These are phyloP conservation scores for Rhodotorula sp. DNA, from an alignment of 1,284 basidiomycete species.

Conservation along the genomic window DNA sequence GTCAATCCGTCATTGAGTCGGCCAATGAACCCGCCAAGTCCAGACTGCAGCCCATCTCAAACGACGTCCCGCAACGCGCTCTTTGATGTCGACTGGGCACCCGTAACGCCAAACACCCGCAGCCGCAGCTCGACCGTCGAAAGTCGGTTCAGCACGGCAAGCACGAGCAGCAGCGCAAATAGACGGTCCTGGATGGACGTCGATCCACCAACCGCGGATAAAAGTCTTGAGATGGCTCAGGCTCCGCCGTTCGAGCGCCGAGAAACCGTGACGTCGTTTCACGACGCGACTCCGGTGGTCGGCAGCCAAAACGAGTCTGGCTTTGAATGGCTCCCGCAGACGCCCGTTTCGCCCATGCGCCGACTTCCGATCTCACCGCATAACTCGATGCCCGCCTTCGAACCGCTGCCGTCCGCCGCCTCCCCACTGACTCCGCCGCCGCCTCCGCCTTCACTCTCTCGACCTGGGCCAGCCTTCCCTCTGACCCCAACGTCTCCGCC, in stretches of 20 bases:
- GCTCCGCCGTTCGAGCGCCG: slow-evolving; percentile 1
- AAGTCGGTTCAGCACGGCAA: slow-evolving; percentile 1
- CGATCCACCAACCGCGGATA: not conserved
- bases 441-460: not conserved
- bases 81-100: slow-evolving; percentile 32
- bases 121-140: slow-evolving; percentile 24
- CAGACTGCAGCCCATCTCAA: not conserved
- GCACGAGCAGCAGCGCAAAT: not conserved
- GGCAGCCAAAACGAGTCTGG: not conserved
- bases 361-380: not conserved
- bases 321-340: not conserved
- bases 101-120: slow-evolving; percentile 17
- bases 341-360: not conserved
- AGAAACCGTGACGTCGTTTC: not conserved
- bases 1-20: not conserved
- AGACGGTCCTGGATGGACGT: slow-evolving; percentile 22
- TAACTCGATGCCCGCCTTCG: too few species aligned
- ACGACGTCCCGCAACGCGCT: slow-evolving; percentile 12
- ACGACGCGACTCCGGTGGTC: slow-evolving; percentile 7
- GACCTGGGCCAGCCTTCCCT: not conserved
- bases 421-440: not conserved
- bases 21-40: not conserved
- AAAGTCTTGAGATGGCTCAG: too few species aligned
- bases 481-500: not conserved
- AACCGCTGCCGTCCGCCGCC: not conserved